These are phyloP conservation scores for Solanum chilense DNA, from an alignment of 257 asterid genomes.

Conservation along the genomic window DNA sequence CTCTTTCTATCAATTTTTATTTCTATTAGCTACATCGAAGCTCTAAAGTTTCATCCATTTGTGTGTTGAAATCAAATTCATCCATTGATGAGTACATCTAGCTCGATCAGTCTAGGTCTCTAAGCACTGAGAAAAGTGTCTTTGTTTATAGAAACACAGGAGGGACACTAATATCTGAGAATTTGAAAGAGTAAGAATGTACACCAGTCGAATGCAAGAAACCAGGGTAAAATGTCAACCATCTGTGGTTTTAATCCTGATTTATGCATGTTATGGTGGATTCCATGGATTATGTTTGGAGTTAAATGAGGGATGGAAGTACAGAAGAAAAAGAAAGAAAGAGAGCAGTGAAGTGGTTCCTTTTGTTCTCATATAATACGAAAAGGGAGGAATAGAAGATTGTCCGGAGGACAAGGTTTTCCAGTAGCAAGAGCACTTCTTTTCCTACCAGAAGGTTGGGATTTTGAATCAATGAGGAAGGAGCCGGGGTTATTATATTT, in stretches of 20 bases:
- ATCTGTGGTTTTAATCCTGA: not conserved
- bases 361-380: not conserved
- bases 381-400: not conserved
- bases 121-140: not conserved
- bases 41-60: not conserved
- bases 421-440: not conserved
- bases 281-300: not conserved
- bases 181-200: not conserved
- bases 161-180: not conserved
- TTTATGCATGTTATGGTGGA: not conserved
- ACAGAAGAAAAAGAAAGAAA: not conserved
- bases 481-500: not conserved
- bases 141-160: not conserved
- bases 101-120: not conserved
- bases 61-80: not conserved
- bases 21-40: not conserved
- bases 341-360: not conserved
- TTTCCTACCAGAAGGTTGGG: not conserved
- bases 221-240: not conserved
- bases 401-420: not conserved
- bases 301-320: not conserved
- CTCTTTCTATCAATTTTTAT: constrained; percentile 1
- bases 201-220: not conserved
- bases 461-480: not conserved
- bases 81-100: not conserved